phyloP scores from a whole-genome alignment of 2,329 filamentous ascomycete genomes.

The Diaporthe sp. region DNA sequence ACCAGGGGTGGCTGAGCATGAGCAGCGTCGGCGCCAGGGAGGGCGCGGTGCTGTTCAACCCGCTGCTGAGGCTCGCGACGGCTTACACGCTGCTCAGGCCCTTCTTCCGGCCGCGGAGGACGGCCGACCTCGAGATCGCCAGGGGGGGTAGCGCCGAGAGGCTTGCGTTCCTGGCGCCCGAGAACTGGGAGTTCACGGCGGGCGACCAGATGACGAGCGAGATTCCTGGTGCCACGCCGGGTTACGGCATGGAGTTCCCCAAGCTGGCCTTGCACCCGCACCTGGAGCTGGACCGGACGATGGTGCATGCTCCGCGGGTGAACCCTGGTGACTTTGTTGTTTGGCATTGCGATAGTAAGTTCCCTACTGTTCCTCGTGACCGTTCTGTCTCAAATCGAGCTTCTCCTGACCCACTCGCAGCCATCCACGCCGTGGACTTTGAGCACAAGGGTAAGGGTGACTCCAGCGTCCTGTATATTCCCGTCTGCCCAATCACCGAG shows the following conservation, averaged over 20 bases:
- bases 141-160: constrained; percentile 44
- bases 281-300: constrained; percentile 74
- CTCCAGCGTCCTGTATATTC: constrained; percentile 90
- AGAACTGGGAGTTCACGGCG: constrained; percentile 73
- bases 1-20: constrained; percentile 91
- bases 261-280: constrained; percentile 75
- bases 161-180: constrained; percentile 58
- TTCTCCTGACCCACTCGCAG: constrained; percentile 43
- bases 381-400: not conserved
- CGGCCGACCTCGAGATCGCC: constrained; percentile 21
- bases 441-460: constrained; percentile 79
- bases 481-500: constrained; percentile 84
- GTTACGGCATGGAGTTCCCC: constrained; percentile 78
- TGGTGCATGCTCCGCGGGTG: constrained; percentile 80
- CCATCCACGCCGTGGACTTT: constrained; percentile 87
- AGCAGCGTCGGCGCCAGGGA: constrained; percentile 79
- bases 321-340: constrained; percentile 82
- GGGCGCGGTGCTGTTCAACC: constrained; percentile 87
- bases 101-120: constrained; percentile 73
- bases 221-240: constrained; percentile 79
- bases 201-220: constrained; percentile 63
- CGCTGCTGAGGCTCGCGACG: constrained; percentile 80
- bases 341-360: constrained; percentile 80
- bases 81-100: constrained; percentile 87
- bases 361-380: not conserved